phyloP scores from a whole-genome alignment of 2,329 filamentous ascomycete species.

The Ceratocystis variospora region DNA sequence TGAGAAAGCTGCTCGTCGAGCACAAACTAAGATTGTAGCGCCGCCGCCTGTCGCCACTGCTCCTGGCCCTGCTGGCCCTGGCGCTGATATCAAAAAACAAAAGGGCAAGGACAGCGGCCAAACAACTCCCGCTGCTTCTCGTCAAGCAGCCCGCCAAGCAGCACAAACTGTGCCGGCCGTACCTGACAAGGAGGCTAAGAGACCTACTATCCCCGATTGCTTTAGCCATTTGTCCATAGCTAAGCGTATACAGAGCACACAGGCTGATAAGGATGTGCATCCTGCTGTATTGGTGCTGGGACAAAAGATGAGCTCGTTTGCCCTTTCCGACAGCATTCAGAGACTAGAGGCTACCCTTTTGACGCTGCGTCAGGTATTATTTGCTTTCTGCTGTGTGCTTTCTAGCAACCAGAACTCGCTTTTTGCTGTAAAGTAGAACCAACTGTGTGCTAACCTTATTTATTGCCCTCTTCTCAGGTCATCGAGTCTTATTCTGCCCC shows the following conservation, averaged over 20 bases:
- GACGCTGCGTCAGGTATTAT: constrained; percentile 66
- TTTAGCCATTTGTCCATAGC: constrained; percentile 74
- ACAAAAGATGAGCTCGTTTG: constrained; percentile 79
- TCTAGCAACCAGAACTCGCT: neutral
- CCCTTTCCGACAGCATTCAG: constrained; percentile 77
- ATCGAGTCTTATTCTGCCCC: constrained; percentile 90
- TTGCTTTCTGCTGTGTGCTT: neutral
- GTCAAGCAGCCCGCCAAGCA: constrained; percentile 27
- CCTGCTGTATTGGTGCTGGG: constrained; percentile 73
- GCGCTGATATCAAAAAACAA: constrained; percentile 34
- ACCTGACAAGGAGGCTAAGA: constrained; percentile 35
- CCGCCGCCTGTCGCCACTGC: constrained; percentile 29
- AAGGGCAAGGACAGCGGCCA: constrained; percentile 15
- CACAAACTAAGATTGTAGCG: constrained; percentile 49
- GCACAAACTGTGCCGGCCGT: constrained; percentile 28
- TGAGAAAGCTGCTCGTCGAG: constrained; percentile 77
- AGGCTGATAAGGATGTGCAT: constrained; percentile 65
- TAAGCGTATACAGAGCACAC: constrained; percentile 38
- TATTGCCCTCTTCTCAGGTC: constrained; percentile 40
- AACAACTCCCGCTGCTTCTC: constrained; percentile 22
- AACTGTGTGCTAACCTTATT: constrained; percentile 17
- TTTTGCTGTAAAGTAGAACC: neutral
- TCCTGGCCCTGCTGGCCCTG: constrained; percentile 26
- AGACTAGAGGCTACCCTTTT: constrained; percentile 76
- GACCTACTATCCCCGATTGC: constrained; percentile 50